A percentile compares a stretch with the other conserved stretches of the same genome.
These are phyloP conservation scores for Gryganskiella cystojenkinii DNA, from an alignment of 192 early-diverging fungal species.

Conservation along the genomic window DNA sequence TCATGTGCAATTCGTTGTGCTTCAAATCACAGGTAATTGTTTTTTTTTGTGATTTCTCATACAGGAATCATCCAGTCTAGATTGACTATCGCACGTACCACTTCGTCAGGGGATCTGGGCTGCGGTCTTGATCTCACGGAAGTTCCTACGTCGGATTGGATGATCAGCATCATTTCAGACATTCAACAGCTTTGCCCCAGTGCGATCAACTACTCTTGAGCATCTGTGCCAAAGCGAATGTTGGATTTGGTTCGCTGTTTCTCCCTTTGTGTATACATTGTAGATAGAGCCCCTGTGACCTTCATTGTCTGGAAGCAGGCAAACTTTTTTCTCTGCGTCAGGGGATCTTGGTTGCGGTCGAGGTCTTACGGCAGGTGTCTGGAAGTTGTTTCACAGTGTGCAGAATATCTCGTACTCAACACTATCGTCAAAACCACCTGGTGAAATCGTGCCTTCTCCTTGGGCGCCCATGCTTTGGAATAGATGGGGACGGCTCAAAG, in stretches of 20 bases:
- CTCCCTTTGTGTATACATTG: too few relatives aligned
- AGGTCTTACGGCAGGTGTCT: conserved; percentile 19
- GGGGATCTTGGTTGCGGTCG: conserved; percentile 13
- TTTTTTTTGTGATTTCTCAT: conserved; percentile 11
- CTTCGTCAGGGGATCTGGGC: conserved; percentile 10
- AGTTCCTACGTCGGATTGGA: conserved; percentile 11
- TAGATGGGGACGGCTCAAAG: conserved; percentile 13
- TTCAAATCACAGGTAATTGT: conserved; percentile 5
- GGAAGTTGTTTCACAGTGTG: conserved; percentile 12
- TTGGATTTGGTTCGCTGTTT: too few relatives aligned
- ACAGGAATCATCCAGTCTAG: conserved; percentile 8
- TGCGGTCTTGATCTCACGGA: conserved; percentile 12
- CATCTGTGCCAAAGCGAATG: too few relatives aligned
- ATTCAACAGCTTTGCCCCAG: too few relatives aligned
- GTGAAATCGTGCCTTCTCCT: conserved; percentile 17
- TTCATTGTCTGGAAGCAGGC: conserved; percentile 10
- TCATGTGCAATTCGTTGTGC: too few relatives aligned
- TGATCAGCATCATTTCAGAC: conserved; percentile 1
- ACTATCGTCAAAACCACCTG: conserved; percentile 16
- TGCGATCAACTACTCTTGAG: too few relatives aligned
- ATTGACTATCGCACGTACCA: conserved; percentile 13
- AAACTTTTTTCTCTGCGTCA: conserved; percentile 10
- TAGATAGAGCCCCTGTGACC: conserved; percentile 12
- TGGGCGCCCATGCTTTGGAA: conserved; percentile 11
- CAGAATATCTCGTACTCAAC: conserved; percentile 8